These are phyloP conservation scores for Lipomyces lipofer DNA, from an alignment of 805 yeast species.

Conservation along the genomic window DNA sequence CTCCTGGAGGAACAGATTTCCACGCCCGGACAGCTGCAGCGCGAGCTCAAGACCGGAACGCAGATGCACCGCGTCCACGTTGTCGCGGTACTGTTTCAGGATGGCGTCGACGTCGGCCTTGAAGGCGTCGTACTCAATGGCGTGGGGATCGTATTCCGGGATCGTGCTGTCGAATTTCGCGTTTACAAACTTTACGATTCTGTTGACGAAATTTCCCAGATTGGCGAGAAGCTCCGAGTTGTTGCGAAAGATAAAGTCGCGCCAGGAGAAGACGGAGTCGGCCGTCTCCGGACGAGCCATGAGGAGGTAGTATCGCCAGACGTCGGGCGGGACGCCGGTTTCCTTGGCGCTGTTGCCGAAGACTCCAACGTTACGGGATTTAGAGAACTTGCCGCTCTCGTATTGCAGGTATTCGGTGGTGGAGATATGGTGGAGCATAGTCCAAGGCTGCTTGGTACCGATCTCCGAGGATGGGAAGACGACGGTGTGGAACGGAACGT, in stretches of 20 bases:
- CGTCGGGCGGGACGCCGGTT: slow-evolving; percentile 85
- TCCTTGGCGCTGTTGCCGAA: slow-evolving; percentile 97
- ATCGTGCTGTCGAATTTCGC: slow-evolving; percentile 91
- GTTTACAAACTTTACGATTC: slow-evolving; percentile 83
- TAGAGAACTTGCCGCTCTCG: slow-evolving; percentile 97
- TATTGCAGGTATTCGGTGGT: slow-evolving; percentile 94
- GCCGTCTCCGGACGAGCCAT: slow-evolving; percentile 92
- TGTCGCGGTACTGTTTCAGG: slow-evolving; percentile 60
- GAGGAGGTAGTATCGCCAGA: slow-evolving; percentile 96
- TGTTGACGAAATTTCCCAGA: slow-evolving; percentile 94
- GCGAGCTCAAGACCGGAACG: slow-evolving; percentile 90
- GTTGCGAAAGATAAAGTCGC: slow-evolving; percentile 89
- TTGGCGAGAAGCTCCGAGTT: slow-evolving; percentile 93
- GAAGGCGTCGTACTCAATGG: slow-evolving; percentile 46
- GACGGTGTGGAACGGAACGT: slow-evolving; percentile 97
- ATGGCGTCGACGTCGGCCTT: slow-evolving; percentile 62
- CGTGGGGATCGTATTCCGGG: slow-evolving; percentile 62
- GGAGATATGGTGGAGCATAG: slow-evolving; percentile 82
- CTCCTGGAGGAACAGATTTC: slow-evolving; percentile 94
- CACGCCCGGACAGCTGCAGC: slow-evolving; percentile 87
- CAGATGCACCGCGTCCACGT: slow-evolving; percentile 75
- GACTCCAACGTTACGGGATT: slow-evolving; percentile 97
- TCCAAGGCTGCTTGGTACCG: slow-evolving; percentile 89
- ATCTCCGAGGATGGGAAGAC: slow-evolving; percentile 92
- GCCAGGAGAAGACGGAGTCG: slow-evolving; percentile 97